Evolutionary conservation across 164 flowering plant species (phyloP).

Genomic region (Berberis vulgaris): DNA sequence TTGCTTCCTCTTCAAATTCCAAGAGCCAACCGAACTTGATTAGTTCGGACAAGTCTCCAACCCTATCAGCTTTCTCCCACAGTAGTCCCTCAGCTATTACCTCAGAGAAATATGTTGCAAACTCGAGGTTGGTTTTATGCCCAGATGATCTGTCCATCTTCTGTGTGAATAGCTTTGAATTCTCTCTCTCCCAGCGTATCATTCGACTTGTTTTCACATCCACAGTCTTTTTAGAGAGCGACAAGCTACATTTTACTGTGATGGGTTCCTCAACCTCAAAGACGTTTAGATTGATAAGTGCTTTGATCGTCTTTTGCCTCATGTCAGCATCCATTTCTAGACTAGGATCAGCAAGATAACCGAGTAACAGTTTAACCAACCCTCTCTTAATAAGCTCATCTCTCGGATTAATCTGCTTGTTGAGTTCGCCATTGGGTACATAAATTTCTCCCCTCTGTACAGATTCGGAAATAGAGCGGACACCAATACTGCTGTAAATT

Average conservation of each 20-base stretch:
- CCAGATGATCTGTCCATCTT: slow-evolving; percentile 26
- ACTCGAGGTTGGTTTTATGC: slow-evolving; percentile 25
- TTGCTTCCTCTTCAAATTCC: slow-evolving; percentile 46
- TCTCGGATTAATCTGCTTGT: slow-evolving; percentile 15
- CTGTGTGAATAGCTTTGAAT: slow-evolving; percentile 30
- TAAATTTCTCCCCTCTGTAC: slow-evolving; percentile 28
- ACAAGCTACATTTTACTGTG: slow-evolving; percentile 19
- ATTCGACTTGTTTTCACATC: slow-evolving; percentile 21
- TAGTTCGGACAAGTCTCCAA: slow-evolving; percentile 39
- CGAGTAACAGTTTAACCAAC: slow-evolving; percentile 36
- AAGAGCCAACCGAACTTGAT: slow-evolving; percentile 44
- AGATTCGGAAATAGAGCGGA: slow-evolving; percentile 41
- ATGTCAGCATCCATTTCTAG: slow-evolving; percentile 22
- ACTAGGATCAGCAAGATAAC: slow-evolving; percentile 38
- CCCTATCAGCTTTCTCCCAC: slow-evolving; percentile 42
- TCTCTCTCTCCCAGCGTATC: slow-evolving; percentile 53
- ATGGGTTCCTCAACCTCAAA: slow-evolving; percentile 37
- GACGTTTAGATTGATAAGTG: slow-evolving; percentile 29
- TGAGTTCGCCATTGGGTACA: slow-evolving; percentile 6
- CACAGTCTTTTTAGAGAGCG: slow-evolving; percentile 23
- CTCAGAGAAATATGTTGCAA: slow-evolving; percentile 41
- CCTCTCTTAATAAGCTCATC: slow-evolving; percentile 22
- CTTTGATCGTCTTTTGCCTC: slow-evolving; percentile 30
- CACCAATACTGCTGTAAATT: slow-evolving; percentile 41
- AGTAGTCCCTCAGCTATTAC: slow-evolving; percentile 52